Percentiles rank a stretch among this genome's conserved stretches.
These are phyloP conservation scores for Cicer cuneatum DNA, from an alignment of 306 rosid genomes.

Conservation along the genomic window DNA sequence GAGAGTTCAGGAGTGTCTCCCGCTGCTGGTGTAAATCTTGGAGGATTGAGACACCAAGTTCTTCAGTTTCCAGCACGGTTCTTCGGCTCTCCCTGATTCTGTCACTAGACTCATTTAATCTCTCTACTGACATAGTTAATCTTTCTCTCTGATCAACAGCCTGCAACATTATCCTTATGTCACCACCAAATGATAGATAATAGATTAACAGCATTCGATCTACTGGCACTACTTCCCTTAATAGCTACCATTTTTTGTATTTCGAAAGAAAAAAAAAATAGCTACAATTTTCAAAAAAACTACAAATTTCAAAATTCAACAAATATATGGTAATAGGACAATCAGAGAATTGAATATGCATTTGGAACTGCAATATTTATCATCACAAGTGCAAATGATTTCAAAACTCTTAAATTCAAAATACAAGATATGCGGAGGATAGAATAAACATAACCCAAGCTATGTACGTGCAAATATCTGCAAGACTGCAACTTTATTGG, in stretches of 20 bases:
- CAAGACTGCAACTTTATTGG: slow-evolving; percentile 16
- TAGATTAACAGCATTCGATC: slow-evolving; percentile 20
- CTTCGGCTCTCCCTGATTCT: slow-evolving; percentile 78
- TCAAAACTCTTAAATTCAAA: slow-evolving; percentile 24
- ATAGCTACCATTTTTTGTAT: background rate
- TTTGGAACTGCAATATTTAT: slow-evolving; percentile 2
- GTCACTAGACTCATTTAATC: slow-evolving; percentile 70
- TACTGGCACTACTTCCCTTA: slow-evolving; percentile 32
- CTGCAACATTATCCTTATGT: slow-evolving; percentile 52
- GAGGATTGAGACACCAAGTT: slow-evolving; percentile 81
- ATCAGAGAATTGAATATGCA: slow-evolving; percentile 10
- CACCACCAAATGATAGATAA: slow-evolving; percentile 26
- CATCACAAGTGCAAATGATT: slow-evolving; percentile 23
- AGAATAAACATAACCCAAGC: slow-evolving; percentile 1
- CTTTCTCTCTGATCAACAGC: slow-evolving; percentile 82
- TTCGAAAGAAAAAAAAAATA: too few species aligned
- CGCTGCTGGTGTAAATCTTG: slow-evolving; percentile 90
- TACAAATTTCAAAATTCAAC: slow-evolving; percentile 33
- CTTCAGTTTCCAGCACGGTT: slow-evolving; percentile 81
- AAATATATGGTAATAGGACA: slow-evolving; percentile 4
- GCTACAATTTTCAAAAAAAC: too few species aligned
- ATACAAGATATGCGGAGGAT: background rate
- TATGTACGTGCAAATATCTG: slow-evolving; percentile 17
- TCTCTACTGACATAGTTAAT: slow-evolving; percentile 80
- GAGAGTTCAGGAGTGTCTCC: slow-evolving; percentile 83